Percentiles rank a stretch among this genome's conserved stretches.
phyloP scores from a whole-genome alignment of 2,329 filamentous ascomycete species.

The Calcarisporium arbuscula region DNA sequence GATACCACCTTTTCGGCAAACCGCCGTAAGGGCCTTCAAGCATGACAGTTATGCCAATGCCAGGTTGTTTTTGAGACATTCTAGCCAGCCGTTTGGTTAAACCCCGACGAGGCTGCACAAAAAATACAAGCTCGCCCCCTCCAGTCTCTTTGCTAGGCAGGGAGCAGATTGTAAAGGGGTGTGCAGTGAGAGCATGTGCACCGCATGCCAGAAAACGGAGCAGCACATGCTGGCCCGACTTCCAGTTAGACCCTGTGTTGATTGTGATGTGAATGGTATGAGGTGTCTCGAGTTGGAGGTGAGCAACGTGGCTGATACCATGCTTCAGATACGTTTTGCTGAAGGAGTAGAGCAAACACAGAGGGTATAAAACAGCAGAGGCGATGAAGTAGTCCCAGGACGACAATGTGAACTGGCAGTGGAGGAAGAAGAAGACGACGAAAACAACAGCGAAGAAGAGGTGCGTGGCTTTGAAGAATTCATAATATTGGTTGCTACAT shows the following conservation, averaged over 20 bases:
- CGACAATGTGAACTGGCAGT: slow-evolving; percentile 48
- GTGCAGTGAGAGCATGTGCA: slow-evolving; percentile 36
- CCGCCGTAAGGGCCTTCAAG: slow-evolving; percentile 57
- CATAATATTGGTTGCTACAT: slow-evolving; percentile 47
- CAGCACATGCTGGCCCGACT: slow-evolving; percentile 48
- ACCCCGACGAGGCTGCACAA: slow-evolving; percentile 42
- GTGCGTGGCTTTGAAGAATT: slow-evolving; percentile 56
- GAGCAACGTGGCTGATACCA: slow-evolving; percentile 38
- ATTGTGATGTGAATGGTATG: slow-evolving; percentile 33
- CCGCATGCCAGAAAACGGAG: slow-evolving; percentile 43
- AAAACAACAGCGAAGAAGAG: slow-evolving; percentile 46
- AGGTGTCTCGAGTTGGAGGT: slow-evolving; percentile 31
- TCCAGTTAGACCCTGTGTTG: slow-evolving; percentile 38
- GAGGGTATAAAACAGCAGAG: slow-evolving; percentile 29
- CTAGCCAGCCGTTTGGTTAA: slow-evolving; percentile 40
- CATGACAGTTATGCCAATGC: slow-evolving; percentile 34
- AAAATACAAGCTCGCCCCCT: slow-evolving; percentile 42
- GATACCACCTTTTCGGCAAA: slow-evolving; percentile 28
- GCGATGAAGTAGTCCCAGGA: slow-evolving; percentile 59
- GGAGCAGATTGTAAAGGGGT: slow-evolving; percentile 52
- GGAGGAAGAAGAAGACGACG: slow-evolving; percentile 53
- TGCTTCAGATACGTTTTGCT: slow-evolving; percentile 44
- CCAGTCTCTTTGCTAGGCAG: slow-evolving; percentile 24
- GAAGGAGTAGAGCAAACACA: slow-evolving; percentile 36
- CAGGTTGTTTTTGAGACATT: slow-evolving; percentile 29